Conservation (phyloP, 139 green algal genomes). For the Picochlorum sp. region DNA sequence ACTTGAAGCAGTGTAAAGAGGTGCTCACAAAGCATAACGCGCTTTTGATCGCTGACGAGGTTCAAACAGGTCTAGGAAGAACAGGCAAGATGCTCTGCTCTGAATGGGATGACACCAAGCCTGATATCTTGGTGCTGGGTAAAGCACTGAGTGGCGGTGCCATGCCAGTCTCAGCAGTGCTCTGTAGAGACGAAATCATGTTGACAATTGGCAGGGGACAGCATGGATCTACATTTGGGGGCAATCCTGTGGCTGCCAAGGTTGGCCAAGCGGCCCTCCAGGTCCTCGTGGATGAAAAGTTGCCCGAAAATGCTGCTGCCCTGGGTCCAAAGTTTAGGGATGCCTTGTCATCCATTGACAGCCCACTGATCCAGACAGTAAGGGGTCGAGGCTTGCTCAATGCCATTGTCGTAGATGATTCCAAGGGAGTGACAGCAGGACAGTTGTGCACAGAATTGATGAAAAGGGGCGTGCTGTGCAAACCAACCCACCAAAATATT, state of each 20-base stretch:
- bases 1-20: constrained; percentile 60
- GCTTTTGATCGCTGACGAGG: constrained; percentile 95
- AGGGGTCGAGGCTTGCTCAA: constrained; percentile 82
- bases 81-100: constrained; percentile 79
- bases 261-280: constrained; percentile 83
- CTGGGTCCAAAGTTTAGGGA: constrained; percentile 62
- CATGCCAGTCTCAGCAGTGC: constrained; percentile 87
- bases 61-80: constrained; percentile 93
- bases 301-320: constrained; percentile 69
- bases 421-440: constrained; percentile 53
- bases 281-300: constrained; percentile 86
- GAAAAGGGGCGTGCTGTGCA: constrained; percentile 78
- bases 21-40: constrained; percentile 81
- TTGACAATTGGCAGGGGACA: constrained; percentile 74
- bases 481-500: constrained; percentile 93
- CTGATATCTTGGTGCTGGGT: constrained; percentile 90
- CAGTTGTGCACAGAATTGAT: constrained; percentile 85
- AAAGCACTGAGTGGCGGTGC: constrained; percentile 81
- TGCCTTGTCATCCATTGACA: constrained; percentile 38
- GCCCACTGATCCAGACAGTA: constrained; percentile 36
- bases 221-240: constrained; percentile 87
- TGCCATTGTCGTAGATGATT: constrained; percentile 76
- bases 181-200: constrained; percentile 82
- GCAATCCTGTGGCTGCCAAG: constrained; percentile 82
- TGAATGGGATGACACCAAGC: constrained; percentile 78